Evolutionary conservation across 495 filamentous ascomycete species (phyloP), one percentile per base, ranked within the genome.

Genomic region (Trichodelitschia bisporula): DNA sequence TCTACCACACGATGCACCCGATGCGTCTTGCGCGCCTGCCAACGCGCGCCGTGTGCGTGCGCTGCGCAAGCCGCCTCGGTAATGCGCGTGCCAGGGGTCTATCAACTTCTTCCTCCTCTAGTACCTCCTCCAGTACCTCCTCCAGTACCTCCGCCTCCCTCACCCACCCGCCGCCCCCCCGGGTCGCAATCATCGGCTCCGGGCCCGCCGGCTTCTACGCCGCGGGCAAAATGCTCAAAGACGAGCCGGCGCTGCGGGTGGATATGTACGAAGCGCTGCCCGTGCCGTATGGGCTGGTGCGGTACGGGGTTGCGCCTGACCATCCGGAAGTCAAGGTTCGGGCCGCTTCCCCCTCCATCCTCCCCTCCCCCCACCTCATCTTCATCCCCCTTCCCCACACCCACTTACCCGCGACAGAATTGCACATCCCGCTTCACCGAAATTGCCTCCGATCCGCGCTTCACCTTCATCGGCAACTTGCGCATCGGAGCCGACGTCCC

Each of bases 191-290:
- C 32, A 71, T 97, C 44, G 86, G 86, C 31, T 93, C 89, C 20
- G 86, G 86, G 0, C 86, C 86, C 3, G 86, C 89, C 26, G 86
- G 86, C 3, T 97, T 95, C 52, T 97, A 95, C 45, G 76, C 89
- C 3, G 72, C 86, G 3, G 77, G 82, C 38, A 62, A 80, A 33
- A 61, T 84, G 33, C 67, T 95, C 53, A 59, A 64, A 15, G 79
- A 68, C 37, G 58, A 82, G 10, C 54, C 64, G 10, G 53, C 71
- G 48, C 66, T 74, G 4, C 56, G 70, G 25, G 66, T 97, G 2
- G 83, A 91, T 47, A 95, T 95, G 89, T 97, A 90, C 48, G 86
- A 97, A 51, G 68, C 75, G 15, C 53, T 93, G 5, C 89, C 86
- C 0, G 82, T 84, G 5, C 86, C 86, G 4, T 97, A 77, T 47